These are phyloP conservation scores for Drosera capensis DNA, from an alignment of 148 eudicot species.

Conservation along the genomic window DNA sequence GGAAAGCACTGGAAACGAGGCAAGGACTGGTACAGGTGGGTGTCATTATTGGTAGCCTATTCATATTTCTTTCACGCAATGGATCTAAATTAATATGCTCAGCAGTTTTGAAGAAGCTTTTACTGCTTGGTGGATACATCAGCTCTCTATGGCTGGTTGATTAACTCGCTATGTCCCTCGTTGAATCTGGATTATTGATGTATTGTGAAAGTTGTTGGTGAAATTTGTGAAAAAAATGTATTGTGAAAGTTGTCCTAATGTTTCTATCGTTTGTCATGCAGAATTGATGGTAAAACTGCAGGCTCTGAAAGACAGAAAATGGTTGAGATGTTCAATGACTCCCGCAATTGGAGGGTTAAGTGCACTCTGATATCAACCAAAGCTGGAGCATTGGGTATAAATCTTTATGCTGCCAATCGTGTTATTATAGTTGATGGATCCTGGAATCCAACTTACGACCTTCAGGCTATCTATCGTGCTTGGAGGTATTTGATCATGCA, in stretches of 20 bases:
- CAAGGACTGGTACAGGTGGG: slow-evolving; percentile 98
- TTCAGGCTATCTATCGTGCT: slow-evolving; percentile 92
- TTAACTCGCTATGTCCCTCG: too few species aligned
- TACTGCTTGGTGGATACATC: too few species aligned
- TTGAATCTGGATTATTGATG: too few species aligned
- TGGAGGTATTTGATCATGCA: slow-evolving; percentile 53
- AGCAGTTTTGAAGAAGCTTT: too few species aligned
- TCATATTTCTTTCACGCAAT: too few species aligned
- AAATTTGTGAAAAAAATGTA: too few species aligned
- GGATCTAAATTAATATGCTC: too few species aligned
- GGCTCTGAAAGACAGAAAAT: slow-evolving; percentile 78
- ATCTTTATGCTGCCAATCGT: slow-evolving; percentile 94
- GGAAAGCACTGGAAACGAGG: slow-evolving; percentile 73
- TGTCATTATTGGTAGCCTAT: too few species aligned
- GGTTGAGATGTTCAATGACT: slow-evolving; percentile 78
- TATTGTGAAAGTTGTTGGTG: too few species aligned
- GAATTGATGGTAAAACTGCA: slow-evolving; percentile 85
- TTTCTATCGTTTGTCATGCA: slow-evolving; percentile 17
- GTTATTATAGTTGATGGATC: slow-evolving; percentile 93
- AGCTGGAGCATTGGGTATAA: slow-evolving; percentile 94
- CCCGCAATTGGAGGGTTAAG: slow-evolving; percentile 68
- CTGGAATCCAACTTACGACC: slow-evolving; percentile 98
- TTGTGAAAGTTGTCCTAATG: not conserved
- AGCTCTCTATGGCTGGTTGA: too few species aligned
- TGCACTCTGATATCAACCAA: slow-evolving; percentile 85